Base-by-base conservation (phyloP, 208 protist species). In the Crithidia expoeki region DNA sequence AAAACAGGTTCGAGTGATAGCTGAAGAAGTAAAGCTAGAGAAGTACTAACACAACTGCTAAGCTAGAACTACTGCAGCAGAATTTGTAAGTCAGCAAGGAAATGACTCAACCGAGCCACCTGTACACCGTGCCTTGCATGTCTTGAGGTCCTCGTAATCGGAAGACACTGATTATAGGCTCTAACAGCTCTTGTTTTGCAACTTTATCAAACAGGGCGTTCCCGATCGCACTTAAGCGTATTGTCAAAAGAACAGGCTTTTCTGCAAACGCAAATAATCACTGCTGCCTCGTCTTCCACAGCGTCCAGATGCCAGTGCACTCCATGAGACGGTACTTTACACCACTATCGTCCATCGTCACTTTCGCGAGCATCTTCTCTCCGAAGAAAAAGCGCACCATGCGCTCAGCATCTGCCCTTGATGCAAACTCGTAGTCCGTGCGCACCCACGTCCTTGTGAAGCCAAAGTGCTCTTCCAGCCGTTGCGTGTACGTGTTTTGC, bases 311-410 rank as follows among this genome's bases (percentile, higher is more conserved):
- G 12, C 87, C 90, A 0, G 90, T 94, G 71, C 90, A 95, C 79
- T 95, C 90, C 66, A 83, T 79, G 27, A 93, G 63, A 51, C 76
- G 73, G 42, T 53, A 68, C 47, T 33, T 4, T 44, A 25, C 69
- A 0, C 33, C 51, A 16, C 55, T 42, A 1, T 36, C 47, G 27
- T 72, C 50, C 36, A 56, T 57, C 53, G 50, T 71, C 49, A 75
- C 17, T 47, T 52, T 71, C 44, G 52, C 10, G 50, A 72, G 56
- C 68, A 81, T 71, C 65, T 60, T 71, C 17, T 46, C 69, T 1
- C 88, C 90, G 76, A 94, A 96, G 72, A 96, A 96, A 67, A 96
- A 96, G 25, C 79, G 88, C 30, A 83, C 86, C 67, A 91, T 74
- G 30, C 53, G 50, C 51, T 76, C 80, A 0, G 86, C 90, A 25